These are phyloP conservation scores for Excoecaria agallocha DNA, from an alignment of 345 rosid genomes.

Conservation along the genomic window DNA sequence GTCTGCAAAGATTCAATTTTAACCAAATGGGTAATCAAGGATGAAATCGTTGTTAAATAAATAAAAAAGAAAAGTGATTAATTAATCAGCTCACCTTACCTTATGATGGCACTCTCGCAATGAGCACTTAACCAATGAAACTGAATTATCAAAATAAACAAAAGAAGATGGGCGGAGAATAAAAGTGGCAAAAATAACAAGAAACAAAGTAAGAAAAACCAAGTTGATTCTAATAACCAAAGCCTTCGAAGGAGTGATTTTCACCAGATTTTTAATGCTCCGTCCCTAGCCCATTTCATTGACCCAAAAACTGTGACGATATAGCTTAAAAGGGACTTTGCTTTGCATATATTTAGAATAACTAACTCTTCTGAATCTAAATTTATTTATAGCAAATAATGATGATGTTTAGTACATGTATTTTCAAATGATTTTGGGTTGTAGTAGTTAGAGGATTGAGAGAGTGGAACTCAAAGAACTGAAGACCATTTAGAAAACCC, in stretches of 20 bases:
- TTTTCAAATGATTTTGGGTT: slow-evolving; percentile 11
- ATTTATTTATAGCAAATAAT: slow-evolving; percentile 5
- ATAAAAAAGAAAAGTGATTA: neutral
- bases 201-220: slow-evolving; percentile 57
- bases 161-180: slow-evolving; percentile 70
- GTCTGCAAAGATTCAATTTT: slow-evolving; percentile 28
- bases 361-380: slow-evolving; percentile 11
- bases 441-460: slow-evolving; percentile 37
- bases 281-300: slow-evolving; percentile 40
- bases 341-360: slow-evolving; percentile 6
- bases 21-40: slow-evolving; percentile 9
- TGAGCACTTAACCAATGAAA: slow-evolving; percentile 69
- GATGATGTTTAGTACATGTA: slow-evolving; percentile 5
- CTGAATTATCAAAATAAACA: slow-evolving; percentile 50
- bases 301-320: neutral
- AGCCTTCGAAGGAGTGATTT: slow-evolving; percentile 59
- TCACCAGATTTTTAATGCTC: slow-evolving; percentile 42
- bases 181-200: slow-evolving; percentile 52
- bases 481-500: slow-evolving; percentile 38
- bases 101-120: slow-evolving; percentile 75
- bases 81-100: slow-evolving; percentile 71
- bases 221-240: slow-evolving; percentile 60
- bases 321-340: slow-evolving; percentile 19
- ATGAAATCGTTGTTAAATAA: neutral
- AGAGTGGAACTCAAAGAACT: slow-evolving; percentile 25